Percentiles rank a stretch among this genome's conserved stretches.
Evolutionary conservation across 257 asterid species (phyloP).

Genomic region (Jacaranda mimosifolia): DNA sequence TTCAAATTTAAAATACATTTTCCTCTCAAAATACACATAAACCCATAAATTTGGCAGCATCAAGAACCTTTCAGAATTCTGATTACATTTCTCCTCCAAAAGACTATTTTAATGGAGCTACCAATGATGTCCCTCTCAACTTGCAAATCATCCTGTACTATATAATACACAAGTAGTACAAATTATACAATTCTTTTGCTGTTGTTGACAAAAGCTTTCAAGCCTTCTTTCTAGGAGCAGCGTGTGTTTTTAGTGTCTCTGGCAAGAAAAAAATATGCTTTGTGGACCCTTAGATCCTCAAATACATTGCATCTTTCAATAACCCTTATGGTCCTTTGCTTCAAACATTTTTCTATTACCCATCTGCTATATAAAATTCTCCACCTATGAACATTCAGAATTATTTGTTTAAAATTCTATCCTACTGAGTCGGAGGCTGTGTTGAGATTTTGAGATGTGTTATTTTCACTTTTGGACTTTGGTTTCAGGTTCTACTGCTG

Average conservation of each 20-base stretch:
- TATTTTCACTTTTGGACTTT: neutral
- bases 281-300: slow-evolving; percentile 25
- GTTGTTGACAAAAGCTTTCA: neutral
- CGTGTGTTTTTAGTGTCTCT: slow-evolving; percentile 26
- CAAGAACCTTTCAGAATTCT: neutral
- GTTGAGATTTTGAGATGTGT: slow-evolving; percentile 21
- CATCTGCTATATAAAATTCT: neutral
- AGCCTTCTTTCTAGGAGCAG: slow-evolving; percentile 10
- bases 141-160: neutral
- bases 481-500: slow-evolving; percentile 14
- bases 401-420: neutral
- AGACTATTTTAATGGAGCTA: neutral
- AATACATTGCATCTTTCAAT: slow-evolving; percentile 30
- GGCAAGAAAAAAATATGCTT: slow-evolving; percentile 19
- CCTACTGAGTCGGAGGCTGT: neutral
- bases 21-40: neutral
- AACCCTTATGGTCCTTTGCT: neutral
- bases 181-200: neutral
- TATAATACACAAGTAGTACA: neutral
- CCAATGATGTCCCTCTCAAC: slow-evolving; percentile 14
- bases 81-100: neutral
- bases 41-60: neutral
- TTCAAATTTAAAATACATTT: too few species aligned
- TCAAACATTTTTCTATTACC: neutral
- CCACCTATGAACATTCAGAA: neutral